Conservation (phyloP, 1,139 yeast species). For the Saccharomycopsis hybrid region DNA sequence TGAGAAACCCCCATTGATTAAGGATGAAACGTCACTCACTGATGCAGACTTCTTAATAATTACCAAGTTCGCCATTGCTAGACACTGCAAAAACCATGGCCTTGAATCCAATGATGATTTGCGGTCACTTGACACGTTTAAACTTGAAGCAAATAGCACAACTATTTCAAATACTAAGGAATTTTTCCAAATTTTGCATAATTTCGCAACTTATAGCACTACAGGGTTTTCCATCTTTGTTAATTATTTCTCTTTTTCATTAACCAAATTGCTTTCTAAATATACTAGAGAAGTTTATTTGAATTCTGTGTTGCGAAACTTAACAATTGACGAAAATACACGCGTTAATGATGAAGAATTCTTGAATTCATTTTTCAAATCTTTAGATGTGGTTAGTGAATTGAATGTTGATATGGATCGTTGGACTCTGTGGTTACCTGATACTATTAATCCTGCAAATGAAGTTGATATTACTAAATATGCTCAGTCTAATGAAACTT, state of each 20-base stretch:
- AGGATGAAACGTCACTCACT: conserved; percentile 1
- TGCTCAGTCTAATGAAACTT: background rate
- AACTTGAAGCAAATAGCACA: background rate
- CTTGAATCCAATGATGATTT: conserved; percentile 2
- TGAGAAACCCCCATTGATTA: conserved; percentile 11
- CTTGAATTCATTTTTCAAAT: conserved; percentile 3
- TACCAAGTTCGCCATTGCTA: background rate
- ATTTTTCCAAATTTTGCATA: conserved; percentile 10
- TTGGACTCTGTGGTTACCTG: conserved; percentile 24
- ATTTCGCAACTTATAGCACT: conserved; percentile 8
- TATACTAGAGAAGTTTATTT: conserved; percentile 8
- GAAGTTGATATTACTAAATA: conserved; percentile 7
- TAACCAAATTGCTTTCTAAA: conserved; percentile 5
- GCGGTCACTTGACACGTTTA: background rate
- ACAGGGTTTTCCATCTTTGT: conserved; percentile 14
- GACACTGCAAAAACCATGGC: background rate
- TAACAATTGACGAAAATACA: background rate
- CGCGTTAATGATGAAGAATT: conserved; percentile 12
- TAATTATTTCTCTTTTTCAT: conserved; percentile 9
- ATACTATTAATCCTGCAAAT: conserved; percentile 14
- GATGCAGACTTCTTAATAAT: conserved; percentile 6
- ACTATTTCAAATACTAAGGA: conserved; percentile 2
- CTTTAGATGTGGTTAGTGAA: conserved; percentile 22
- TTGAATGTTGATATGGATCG: conserved; percentile 23
- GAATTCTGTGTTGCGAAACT: conserved; percentile 1